Conservation (phyloP, 139 green algal genomes). For the Picochlorum sp. region DNA sequence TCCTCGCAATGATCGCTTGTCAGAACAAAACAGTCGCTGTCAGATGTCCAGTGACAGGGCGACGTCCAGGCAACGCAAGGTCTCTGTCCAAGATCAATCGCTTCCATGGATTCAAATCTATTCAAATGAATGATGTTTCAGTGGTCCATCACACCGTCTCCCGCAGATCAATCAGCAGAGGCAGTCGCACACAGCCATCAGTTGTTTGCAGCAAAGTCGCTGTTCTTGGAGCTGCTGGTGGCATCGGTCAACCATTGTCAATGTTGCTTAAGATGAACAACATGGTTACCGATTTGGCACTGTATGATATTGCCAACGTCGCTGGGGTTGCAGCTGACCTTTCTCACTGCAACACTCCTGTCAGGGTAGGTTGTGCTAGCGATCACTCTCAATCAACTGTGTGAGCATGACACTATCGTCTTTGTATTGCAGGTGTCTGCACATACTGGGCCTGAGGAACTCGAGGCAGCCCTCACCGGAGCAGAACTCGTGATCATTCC, state of each 20-base stretch:
- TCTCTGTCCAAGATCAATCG: no score
- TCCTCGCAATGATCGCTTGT: no score
- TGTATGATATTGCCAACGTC: constrained; percentile 91
- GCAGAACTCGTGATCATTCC: constrained; percentile 93
- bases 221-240: constrained; percentile 87
- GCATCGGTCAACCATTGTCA: constrained; percentile 92
- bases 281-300: constrained; percentile 51
- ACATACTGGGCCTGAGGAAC: constrained; percentile 69
- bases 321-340: constrained; percentile 86
- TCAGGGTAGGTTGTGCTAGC: constrained; percentile 35
- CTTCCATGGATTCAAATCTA: no score
- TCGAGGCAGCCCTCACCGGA: constrained; percentile 69
- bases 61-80: no score
- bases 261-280: constrained; percentile 85
- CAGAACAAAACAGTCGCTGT: no score
- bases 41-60: no score
- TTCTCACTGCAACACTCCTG: constrained; percentile 84
- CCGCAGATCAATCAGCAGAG: not conserved
- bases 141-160: no score
- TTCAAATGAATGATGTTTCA: no score
- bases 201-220: constrained; percentile 74
- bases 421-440: constrained; percentile 41
- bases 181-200: not conserved
- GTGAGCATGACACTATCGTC: not conserved
- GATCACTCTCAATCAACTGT: not conserved